Conservation (phyloP, 352 stramenopile species). For the Aphanomyces cochlioides region DNA sequence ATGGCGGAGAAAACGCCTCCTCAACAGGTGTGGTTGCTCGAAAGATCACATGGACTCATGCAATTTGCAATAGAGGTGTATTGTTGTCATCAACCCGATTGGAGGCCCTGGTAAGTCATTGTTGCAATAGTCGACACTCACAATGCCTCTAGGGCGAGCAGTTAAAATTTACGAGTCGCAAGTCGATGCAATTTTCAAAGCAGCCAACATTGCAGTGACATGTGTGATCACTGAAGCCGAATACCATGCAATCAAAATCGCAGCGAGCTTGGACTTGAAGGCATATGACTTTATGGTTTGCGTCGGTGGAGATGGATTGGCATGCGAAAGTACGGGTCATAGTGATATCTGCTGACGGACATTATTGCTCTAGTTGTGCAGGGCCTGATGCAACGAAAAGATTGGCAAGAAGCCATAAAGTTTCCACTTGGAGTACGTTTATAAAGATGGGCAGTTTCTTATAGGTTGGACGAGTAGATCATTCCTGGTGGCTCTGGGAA, state of each 20-base stretch:
- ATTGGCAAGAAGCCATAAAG: slow-evolving; percentile 56
- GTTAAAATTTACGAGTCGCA: slow-evolving; percentile 48
- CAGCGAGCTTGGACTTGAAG: slow-evolving; percentile 41
- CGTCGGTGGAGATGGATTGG: slow-evolving; percentile 62
- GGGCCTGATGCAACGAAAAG: slow-evolving; percentile 58
- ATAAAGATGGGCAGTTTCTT: background rate
- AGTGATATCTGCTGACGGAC: slow-evolving; percentile 22
- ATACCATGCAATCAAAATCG: slow-evolving; percentile 56
- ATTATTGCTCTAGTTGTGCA: slow-evolving; percentile 49
- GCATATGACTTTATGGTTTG: slow-evolving; percentile 63
- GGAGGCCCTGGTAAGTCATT: slow-evolving; percentile 40
- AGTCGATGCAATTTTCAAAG: slow-evolving; percentile 51
- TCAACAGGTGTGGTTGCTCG: background rate
- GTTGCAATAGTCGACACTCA: background rate
- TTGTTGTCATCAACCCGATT: slow-evolving; percentile 68
- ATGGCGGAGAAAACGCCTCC: background rate
- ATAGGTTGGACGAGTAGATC: slow-evolving; percentile 24
- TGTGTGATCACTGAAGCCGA: slow-evolving; percentile 48
- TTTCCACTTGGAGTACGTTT: slow-evolving; percentile 51
- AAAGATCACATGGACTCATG: no score
- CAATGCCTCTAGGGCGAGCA: slow-evolving; percentile 36
- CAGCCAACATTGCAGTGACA: slow-evolving; percentile 55
- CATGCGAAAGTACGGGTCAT: slow-evolving; percentile 55
- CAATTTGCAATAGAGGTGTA: slow-evolving; percentile 38
- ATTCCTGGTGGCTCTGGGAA: slow-evolving; percentile 60